These are phyloP conservation scores for Halteria grandinella DNA, from an alignment of 73 alveolate species.

Conservation along the genomic window DNA sequence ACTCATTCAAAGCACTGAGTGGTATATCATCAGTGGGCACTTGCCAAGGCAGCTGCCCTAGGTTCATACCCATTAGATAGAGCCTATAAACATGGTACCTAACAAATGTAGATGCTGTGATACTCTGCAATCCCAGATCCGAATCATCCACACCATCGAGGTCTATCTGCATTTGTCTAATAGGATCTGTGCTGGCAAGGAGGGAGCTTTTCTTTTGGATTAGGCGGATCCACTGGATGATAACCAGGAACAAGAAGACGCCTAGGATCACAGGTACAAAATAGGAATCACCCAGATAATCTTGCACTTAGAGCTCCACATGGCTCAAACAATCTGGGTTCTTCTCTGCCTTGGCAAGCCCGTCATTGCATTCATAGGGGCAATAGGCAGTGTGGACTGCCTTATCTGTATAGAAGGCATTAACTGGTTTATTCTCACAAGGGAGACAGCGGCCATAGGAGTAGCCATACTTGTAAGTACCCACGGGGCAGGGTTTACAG, in stretches of 20 bases:
- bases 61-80: constrained; percentile 19
- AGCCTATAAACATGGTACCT: constrained; percentile 27
- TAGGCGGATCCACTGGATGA: constrained; percentile 18
- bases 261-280: neutral
- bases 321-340: constrained; percentile 57
- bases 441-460: constrained; percentile 23
- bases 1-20: neutral
- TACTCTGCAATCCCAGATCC: neutral
- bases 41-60: constrained; percentile 38
- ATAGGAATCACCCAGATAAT: constrained; percentile 27
- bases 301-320: constrained; percentile 30
- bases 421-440: constrained; percentile 57
- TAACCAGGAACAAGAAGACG: neutral
- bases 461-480: constrained; percentile 54
- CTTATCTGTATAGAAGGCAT: constrained; percentile 11
- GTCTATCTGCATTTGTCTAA: neutral
- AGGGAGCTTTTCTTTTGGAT: neutral
- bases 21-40: constrained; percentile 10
- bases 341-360: constrained; percentile 4
- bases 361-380: constrained; percentile 52
- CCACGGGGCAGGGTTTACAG: constrained; percentile 63
- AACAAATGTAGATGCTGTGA: too few species aligned
- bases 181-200: neutral
- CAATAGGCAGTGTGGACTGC: constrained; percentile 41
- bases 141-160: neutral